Base-by-base conservation (phyloP, 2,329 filamentous ascomycete genomes). In the Fusarium chlamydosporum region DNA sequence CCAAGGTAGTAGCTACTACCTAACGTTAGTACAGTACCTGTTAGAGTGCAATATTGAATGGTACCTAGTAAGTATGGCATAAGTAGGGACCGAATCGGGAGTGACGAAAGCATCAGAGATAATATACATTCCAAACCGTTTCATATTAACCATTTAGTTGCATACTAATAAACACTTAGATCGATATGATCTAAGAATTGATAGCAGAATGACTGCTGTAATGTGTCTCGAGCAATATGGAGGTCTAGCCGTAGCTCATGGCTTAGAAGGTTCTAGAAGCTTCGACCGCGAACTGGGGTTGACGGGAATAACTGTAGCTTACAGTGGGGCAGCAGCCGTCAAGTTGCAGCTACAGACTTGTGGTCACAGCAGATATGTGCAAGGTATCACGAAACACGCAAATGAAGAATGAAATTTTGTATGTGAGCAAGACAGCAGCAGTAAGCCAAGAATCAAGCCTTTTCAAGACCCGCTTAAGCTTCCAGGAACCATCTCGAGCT, bases 221-320 rank as follows among this genome's bases (percentile, higher is more conserved):
- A 41, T 41, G n/a, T 15, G 10, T n/a, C 20, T 23, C 3, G 20
- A 27, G 12, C 20, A 37, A 23, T 27, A n/a, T n/a, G n/a, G n/a
- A n/a, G n/a, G 23, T 18, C 20, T 9, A 27, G 23, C 31, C 16
- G 38, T 34, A 54, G 20, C 38, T 51, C 27, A 29, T 38, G 55
- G 27, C 37, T 59, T 61, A 48, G 72, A 74, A 74, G 69, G 33
- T 74, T 74, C 72, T 74, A 74, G 72, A 74, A 74, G 62, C 59
- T 74, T 74, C 72, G 59, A 57, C 33, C 47, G 41, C 16, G 29
- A 61, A 51, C 47, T 50, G 51, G 56, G 61, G 56, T 45, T 37
- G 23, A 15, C 61, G 56, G 43, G 64, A 67, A 69, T 67, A 68
- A 46, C 33, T 66, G 56, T 48, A 65, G 45, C 54, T 60, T 56